A percentile compares a stretch with the other conserved stretches of the same genome.
Conservation (phyloP, 345 rosid genomes). For the Geranium rotundifolium region DNA sequence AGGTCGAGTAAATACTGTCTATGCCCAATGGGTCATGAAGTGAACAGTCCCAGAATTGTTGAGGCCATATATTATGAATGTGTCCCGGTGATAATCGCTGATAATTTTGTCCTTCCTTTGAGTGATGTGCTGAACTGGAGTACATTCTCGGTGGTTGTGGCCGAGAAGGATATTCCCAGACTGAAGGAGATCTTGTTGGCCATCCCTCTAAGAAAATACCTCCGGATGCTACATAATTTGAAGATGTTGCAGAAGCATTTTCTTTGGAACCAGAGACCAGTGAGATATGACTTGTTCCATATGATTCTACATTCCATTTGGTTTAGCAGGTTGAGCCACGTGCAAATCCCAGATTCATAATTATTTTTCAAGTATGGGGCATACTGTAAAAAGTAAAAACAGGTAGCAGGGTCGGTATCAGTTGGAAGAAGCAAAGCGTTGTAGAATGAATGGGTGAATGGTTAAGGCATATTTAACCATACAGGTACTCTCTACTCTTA, state of each 20-base stretch:
- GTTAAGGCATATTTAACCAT: no score
- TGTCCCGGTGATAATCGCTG: slow-evolving; percentile 79
- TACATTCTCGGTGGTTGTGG: slow-evolving; percentile 59
- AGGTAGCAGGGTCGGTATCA: no score
- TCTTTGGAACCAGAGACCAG: slow-evolving; percentile 62
- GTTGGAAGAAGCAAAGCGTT: no score
- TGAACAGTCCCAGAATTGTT: slow-evolving; percentile 80
- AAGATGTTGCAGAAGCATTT: slow-evolving; percentile 90
- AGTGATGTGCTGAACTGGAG: slow-evolving; percentile 72
- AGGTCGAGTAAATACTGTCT: slow-evolving; percentile 71
- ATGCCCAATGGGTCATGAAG: slow-evolving; percentile 91
- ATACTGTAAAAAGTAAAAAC: no score
- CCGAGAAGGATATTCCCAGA: slow-evolving; percentile 72
- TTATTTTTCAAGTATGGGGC: not conserved
- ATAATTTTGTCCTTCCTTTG: slow-evolving; percentile 74
- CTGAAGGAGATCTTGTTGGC: slow-evolving; percentile 67
- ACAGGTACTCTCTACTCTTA: no score
- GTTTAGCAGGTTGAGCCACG: slow-evolving; percentile 54
- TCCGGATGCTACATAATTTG: slow-evolving; percentile 48
- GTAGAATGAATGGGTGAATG: no score
- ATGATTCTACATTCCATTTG: slow-evolving; percentile 92
- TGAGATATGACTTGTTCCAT: slow-evolving; percentile 77
- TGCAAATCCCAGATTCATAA: slow-evolving; percentile 16
- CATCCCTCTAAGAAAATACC: slow-evolving; percentile 54
- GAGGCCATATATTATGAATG: slow-evolving; percentile 92